These are phyloP conservation scores for Boletus reticulatus DNA, from an alignment of 768 basidiomycete genomes.

Conservation along the genomic window DNA sequence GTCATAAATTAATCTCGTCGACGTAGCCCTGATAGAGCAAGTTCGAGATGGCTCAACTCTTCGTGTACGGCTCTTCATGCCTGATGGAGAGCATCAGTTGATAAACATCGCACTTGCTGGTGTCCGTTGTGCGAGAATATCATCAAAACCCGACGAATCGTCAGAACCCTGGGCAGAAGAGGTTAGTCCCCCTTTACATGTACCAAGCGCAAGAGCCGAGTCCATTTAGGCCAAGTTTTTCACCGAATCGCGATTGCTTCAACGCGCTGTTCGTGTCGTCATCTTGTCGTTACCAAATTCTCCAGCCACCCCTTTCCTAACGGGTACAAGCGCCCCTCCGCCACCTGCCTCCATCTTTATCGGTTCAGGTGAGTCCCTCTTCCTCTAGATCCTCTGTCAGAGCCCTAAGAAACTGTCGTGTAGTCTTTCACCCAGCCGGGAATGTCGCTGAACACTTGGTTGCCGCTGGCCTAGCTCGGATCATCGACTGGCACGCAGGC, in stretches of 20 bases:
- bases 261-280: conserved; percentile 71
- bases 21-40: conserved; percentile 84
- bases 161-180: conserved; percentile 90
- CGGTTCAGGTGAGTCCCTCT: conserved; percentile 59
- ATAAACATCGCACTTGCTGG: conserved; percentile 85
- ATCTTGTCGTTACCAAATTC: conserved; percentile 80
- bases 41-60: conserved; percentile 92
- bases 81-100: conserved; percentile 87
- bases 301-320: conserved; percentile 78
- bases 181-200: conserved; percentile 41
- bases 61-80: conserved; percentile 83
- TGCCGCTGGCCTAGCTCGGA: conserved; percentile 79
- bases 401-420: neutral
- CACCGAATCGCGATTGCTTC: conserved; percentile 84
- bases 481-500: conserved; percentile 98
- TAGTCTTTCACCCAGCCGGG: conserved; percentile 88
- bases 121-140: conserved; percentile 68
- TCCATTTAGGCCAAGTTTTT: conserved; percentile 83
- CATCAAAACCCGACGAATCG: conserved; percentile 69
- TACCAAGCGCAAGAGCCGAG: neutral
- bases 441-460: conserved; percentile 92
- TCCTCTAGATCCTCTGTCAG: neutral
- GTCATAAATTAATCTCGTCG: conserved; percentile 6
- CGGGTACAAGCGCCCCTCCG: conserved; percentile 50
- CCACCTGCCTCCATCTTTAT: conserved; percentile 85